Conservation (phyloP, 2,329 filamentous ascomycete genomes). For the Diaporthe caulivora region DNA sequence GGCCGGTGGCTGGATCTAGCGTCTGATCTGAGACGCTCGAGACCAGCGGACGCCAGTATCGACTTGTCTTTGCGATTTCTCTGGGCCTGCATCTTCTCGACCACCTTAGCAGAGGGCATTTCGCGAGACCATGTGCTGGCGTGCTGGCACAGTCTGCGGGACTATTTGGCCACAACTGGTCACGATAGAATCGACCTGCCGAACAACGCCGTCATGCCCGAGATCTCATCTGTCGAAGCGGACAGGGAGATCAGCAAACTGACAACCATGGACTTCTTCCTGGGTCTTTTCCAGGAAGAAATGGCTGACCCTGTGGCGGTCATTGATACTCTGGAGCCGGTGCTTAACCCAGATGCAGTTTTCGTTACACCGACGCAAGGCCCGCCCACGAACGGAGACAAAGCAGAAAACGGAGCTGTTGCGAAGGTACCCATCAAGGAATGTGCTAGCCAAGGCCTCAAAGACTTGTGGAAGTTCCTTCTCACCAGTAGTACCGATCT, state of each 20-base stretch:
- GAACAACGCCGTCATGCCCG: constrained; percentile 91
- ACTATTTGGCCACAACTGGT: constrained; percentile 58
- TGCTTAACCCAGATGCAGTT: constrained; percentile 80
- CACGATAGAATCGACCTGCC: constrained; percentile 70
- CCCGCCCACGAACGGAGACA: constrained; percentile 39
- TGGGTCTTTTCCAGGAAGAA: constrained; percentile 87
- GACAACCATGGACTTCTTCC: constrained; percentile 96
- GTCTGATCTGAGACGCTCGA: constrained; percentile 56
- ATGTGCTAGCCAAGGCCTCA: constrained; percentile 68
- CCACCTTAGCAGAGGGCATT: constrained; percentile 64
- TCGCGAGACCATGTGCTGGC: constrained; percentile 68
- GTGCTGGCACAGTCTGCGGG: constrained; percentile 70
- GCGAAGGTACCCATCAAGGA: constrained; percentile 59
- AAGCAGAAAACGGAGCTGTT: constrained; percentile 36
- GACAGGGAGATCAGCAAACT: constrained; percentile 93
- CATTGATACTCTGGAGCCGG: constrained; percentile 92
- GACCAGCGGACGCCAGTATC: constrained; percentile 51
- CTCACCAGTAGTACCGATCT: constrained; percentile 84
- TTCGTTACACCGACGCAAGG: constrained; percentile 49
- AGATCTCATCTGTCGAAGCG: constrained; percentile 84
- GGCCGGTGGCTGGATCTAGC: constrained; percentile 65
- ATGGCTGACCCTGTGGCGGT: constrained; percentile 83
- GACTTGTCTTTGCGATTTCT: constrained; percentile 64
- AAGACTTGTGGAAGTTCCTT: constrained; percentile 88
- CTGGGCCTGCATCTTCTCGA: constrained; percentile 68